Percentiles rank a stretch among this genome's conserved stretches.
Evolutionary conservation across 331 rosid genomes (phyloP).

Genomic region (Saraca asoca): DNA sequence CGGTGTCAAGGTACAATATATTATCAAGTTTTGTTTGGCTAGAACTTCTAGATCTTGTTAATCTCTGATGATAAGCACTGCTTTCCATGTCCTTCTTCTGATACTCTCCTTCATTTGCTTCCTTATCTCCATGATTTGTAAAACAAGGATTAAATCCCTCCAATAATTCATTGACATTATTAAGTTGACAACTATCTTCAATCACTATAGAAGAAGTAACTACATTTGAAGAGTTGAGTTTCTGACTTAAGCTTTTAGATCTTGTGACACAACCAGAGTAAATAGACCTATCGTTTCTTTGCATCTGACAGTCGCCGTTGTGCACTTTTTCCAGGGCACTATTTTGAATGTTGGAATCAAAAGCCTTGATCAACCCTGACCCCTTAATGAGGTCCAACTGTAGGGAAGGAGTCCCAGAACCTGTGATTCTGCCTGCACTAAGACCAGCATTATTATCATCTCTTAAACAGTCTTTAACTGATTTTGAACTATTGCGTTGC

Average conservation of each 20-base stretch:
- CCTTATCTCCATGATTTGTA: conserved; percentile 31
- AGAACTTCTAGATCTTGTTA: conserved; percentile 48
- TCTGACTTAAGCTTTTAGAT: conserved; percentile 43
- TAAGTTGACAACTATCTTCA: conserved; percentile 37
- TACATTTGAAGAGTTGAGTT: conserved; percentile 36
- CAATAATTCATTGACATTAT: conserved; percentile 37
- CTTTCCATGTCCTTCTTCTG: conserved; percentile 42
- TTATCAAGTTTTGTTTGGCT: conserved; percentile 29
- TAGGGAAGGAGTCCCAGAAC: conserved; percentile 41
- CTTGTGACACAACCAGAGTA: conserved; percentile 44
- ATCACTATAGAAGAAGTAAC: conserved; percentile 33
- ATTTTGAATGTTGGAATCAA: conserved; percentile 34
- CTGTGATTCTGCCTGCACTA: conserved; percentile 39
- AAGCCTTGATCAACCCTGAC: conserved; percentile 36
- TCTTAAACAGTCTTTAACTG: conserved; percentile 33
- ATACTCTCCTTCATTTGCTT: conserved; percentile 33
- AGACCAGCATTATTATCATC: conserved; percentile 36
- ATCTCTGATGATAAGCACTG: conserved; percentile 36
- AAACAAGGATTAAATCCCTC: conserved; percentile 34
- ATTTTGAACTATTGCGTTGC: conserved; percentile 66
- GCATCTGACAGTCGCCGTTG: conserved; percentile 30
- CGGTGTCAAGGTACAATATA: conserved; percentile 35
- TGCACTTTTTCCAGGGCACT: conserved; percentile 43
- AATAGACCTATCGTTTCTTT: conserved; percentile 26
- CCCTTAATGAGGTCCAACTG: conserved; percentile 40